A percentile compares a stretch with the other conserved stretches of the same genome.
Evolutionary conservation across 306 rosid genomes (phyloP).

Genomic region (Rosa multiflora): DNA sequence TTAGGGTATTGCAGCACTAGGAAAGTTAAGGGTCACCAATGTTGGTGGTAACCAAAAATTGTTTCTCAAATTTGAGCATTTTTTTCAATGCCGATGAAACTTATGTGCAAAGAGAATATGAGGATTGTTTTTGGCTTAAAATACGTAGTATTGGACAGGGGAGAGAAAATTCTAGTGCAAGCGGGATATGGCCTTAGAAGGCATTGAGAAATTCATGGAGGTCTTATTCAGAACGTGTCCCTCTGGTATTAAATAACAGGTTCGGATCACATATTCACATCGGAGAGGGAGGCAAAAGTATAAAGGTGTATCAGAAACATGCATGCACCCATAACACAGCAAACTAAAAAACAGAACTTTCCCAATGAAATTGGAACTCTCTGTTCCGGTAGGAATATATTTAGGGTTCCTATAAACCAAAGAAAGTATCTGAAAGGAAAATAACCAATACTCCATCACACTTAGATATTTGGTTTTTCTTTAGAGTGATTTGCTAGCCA

Average conservation of each 20-base stretch:
- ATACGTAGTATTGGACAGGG: not conserved
- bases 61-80: not conserved
- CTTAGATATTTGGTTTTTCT: not conserved
- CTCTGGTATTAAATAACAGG: not conserved
- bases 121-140: not conserved
- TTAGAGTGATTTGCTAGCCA: not conserved
- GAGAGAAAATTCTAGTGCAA: not conserved
- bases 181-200: not conserved
- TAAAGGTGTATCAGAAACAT: not conserved
- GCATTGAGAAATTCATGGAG: not conserved
- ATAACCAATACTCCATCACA: not conserved
- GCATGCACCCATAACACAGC: conserved; percentile 2
- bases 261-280: not conserved
- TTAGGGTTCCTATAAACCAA: not conserved
- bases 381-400: not conserved
- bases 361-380: conserved; percentile 5
- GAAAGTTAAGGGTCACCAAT: not conserved
- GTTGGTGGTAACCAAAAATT: not conserved
- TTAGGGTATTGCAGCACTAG: not conserved
- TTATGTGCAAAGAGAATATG: not conserved
- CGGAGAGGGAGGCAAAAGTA: not conserved
- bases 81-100: not conserved
- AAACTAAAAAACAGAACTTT: not conserved
- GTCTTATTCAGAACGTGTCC: not conserved
- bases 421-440: not conserved